Percentiles rank a stretch among this genome's conserved stretches.
Evolutionary conservation across 2,329 filamentous ascomycete genomes (phyloP).

Genomic region (Fusarium keratoplasticum): DNA sequence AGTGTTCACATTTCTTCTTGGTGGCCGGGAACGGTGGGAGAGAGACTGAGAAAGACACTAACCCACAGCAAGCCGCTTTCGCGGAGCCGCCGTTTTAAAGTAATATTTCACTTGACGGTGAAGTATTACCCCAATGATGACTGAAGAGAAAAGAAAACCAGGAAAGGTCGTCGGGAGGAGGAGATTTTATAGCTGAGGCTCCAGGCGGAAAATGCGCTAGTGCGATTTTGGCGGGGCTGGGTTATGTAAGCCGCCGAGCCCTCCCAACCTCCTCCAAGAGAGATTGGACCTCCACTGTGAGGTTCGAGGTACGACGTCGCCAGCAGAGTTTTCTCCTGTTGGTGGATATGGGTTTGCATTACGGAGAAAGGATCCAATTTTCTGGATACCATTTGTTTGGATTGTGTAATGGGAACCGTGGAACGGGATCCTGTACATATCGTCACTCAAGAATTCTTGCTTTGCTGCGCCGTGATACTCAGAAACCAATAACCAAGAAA

Average conservation of each 20-base stretch:
- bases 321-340: background rate
- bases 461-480: background rate
- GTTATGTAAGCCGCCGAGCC: background rate
- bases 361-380: background rate
- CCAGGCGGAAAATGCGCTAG: background rate
- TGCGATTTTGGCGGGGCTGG: background rate
- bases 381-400: background rate
- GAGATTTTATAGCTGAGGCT: constrained; percentile 4
- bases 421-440: background rate
- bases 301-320: background rate
- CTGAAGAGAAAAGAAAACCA: background rate
- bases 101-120: constrained; percentile 51
- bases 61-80: constrained; percentile 66
- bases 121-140: constrained; percentile 31
- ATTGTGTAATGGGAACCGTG: background rate
- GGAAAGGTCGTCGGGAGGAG: background rate
- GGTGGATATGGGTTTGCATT: background rate
- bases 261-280: background rate
- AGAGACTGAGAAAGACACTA: constrained; percentile 59
- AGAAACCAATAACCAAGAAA: background rate
- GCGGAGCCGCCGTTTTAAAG: constrained; percentile 63
- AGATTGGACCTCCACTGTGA: background rate
- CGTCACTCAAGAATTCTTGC: background rate
- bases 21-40: constrained; percentile 68
- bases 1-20: constrained; percentile 59